phyloP scores from a whole-genome alignment of 2,329 filamentous ascomycete species.

The Trichophyton mentagrophytes region DNA sequence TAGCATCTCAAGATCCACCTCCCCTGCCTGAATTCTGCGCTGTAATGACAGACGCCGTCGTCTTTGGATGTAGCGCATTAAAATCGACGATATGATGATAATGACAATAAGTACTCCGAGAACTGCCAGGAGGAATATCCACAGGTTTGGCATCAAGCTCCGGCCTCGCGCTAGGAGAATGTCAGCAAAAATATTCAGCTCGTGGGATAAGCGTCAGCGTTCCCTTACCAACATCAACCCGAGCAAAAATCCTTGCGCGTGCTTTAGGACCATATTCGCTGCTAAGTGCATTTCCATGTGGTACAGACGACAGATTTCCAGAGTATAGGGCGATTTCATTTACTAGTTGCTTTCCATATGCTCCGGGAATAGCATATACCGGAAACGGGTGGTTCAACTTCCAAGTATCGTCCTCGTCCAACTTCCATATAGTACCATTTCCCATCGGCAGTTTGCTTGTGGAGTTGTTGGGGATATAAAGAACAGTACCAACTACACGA shows the following conservation, averaged over 20 bases:
- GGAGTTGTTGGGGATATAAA: constrained; percentile 38
- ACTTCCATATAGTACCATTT: constrained; percentile 54
- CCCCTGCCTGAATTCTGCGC: constrained; percentile 59
- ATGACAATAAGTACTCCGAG: constrained; percentile 58
- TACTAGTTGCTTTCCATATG: constrained; percentile 56
- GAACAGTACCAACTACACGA: constrained; percentile 47
- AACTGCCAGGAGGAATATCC: constrained; percentile 63
- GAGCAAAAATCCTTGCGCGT: constrained; percentile 40
- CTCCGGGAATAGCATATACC: constrained; percentile 66
- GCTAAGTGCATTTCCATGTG: constrained; percentile 21
- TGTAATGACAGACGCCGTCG: constrained; percentile 55
- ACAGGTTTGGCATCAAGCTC: constrained; percentile 52
- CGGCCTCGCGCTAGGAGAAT: not conserved
- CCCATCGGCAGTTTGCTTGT: constrained; percentile 52
- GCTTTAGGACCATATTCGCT: constrained; percentile 29
- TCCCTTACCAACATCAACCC: constrained; percentile 34
- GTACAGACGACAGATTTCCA: constrained; percentile 48
- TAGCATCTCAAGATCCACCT: constrained; percentile 74
- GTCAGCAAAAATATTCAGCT: not conserved
- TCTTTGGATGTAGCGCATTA: constrained; percentile 67
- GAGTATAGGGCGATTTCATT: constrained; percentile 62
- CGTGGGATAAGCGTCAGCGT: not conserved
- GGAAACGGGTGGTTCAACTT: constrained; percentile 58
- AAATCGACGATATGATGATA: constrained; percentile 52
- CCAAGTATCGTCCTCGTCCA: constrained; percentile 61